These are phyloP conservation scores for Crepidotus variabilis DNA, from an alignment of 768 basidiomycete genomes.

Conservation along the genomic window DNA sequence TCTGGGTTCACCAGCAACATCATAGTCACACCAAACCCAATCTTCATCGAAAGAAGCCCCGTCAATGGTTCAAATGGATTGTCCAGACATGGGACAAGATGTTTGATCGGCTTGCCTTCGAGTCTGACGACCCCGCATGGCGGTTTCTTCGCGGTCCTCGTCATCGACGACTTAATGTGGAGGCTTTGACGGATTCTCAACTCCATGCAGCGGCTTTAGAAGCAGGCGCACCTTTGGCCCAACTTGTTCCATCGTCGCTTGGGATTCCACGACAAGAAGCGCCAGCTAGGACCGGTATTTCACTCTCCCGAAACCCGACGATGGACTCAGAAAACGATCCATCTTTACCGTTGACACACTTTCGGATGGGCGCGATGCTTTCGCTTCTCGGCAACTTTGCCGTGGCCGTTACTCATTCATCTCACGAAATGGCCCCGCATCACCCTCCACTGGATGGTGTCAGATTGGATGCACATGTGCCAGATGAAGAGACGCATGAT, in stretches of 20 bases:
- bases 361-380: slow-evolving; percentile 56
- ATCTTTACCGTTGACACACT: slow-evolving; percentile 41
- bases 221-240: slow-evolving; percentile 56
- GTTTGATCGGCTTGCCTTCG: slow-evolving; percentile 12
- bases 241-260: slow-evolving; percentile 41
- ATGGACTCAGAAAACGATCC: slow-evolving; percentile 5
- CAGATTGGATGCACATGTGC: background rate
- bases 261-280: slow-evolving; percentile 14
- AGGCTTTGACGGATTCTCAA: slow-evolving; percentile 50
- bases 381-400: slow-evolving; percentile 51
- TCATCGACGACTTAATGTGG: slow-evolving; percentile 61
- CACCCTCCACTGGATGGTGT: background rate
- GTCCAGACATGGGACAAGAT: slow-evolving; percentile 10
- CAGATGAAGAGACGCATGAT: slow-evolving; percentile 4
- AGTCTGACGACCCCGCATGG: slow-evolving; percentile 20
- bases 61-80: slow-evolving; percentile 14
- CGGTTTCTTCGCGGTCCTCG: slow-evolving; percentile 28
- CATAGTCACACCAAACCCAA: slow-evolving; percentile 8
- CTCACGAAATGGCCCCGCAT: slow-evolving; percentile 1
- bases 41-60: slow-evolving; percentile 1
- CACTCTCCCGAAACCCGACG: background rate
- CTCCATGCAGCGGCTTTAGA: slow-evolving; percentile 64
- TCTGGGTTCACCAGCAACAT: slow-evolving; percentile 48
- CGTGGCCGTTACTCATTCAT: slow-evolving; percentile 26
- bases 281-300: background rate